Evolutionary conservation across 2,329 filamentous ascomycete species (phyloP).

Genomic region (Sclerotinia glacialis): DNA sequence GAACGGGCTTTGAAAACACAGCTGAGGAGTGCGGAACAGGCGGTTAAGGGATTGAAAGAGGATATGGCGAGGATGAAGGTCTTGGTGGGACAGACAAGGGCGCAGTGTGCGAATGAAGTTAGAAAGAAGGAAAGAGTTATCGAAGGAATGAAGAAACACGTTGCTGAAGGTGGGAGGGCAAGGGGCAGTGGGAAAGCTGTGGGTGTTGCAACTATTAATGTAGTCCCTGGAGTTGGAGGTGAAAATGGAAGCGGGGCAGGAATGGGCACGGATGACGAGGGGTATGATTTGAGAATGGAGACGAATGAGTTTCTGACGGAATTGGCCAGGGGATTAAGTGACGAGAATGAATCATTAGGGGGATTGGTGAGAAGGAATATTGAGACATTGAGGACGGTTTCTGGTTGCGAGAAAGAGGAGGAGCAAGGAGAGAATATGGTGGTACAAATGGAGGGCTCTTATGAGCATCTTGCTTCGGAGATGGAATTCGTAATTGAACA

Average conservation of each 20-base stretch:
- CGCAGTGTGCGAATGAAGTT: slow-evolving; percentile 85
- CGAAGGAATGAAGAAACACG: slow-evolving; percentile 81
- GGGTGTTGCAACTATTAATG: slow-evolving; percentile 55
- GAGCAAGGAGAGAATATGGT: slow-evolving; percentile 36
- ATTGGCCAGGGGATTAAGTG: slow-evolving; percentile 76
- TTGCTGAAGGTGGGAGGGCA: slow-evolving; percentile 67
- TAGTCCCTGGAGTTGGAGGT: slow-evolving; percentile 53
- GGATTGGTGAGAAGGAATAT: slow-evolving; percentile 69
- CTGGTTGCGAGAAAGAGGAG: slow-evolving; percentile 50
- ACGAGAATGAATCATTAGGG: slow-evolving; percentile 86
- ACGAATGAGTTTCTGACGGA: slow-evolving; percentile 89
- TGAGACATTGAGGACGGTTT: slow-evolving; percentile 67
- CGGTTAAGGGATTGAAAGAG: slow-evolving; percentile 74
- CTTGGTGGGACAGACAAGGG: slow-evolving; percentile 76
- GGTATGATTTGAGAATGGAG: slow-evolving; percentile 75
- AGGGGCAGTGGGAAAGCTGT: slow-evolving; percentile 55
- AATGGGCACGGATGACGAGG: slow-evolving; percentile 45
- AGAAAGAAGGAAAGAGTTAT: slow-evolving; percentile 88
- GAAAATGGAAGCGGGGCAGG: slow-evolving; percentile 37
- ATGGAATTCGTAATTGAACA: slow-evolving; percentile 77
- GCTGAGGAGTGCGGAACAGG: slow-evolving; percentile 70
- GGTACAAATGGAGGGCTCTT: slow-evolving; percentile 39
- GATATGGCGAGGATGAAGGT: slow-evolving; percentile 77
- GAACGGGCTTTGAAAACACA: slow-evolving; percentile 68
- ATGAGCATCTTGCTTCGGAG: slow-evolving; percentile 68